Percentiles rank a stretch among this genome's conserved stretches.
phyloP scores from a whole-genome alignment of 345 rosid genomes.

The Lumnitzera littorea region DNA sequence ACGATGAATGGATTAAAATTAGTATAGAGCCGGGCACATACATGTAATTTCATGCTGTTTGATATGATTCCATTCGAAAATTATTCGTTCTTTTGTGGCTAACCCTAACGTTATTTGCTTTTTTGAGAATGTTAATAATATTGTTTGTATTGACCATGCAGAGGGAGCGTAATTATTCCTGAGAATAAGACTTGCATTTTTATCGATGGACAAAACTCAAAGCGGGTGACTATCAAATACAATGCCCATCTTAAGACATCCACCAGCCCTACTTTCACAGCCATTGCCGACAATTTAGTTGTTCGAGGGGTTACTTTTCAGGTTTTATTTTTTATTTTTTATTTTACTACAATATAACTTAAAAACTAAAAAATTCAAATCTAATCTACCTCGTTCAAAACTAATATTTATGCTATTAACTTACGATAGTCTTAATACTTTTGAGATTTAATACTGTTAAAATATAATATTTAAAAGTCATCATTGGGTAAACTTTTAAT shows the following conservation, averaged over 20 bases:
- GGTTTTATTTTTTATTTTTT: slow-evolving; percentile 14
- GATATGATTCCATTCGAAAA: too few relatives aligned
- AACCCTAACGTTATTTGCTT: too few relatives aligned
- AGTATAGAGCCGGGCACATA: slow-evolving; percentile 2
- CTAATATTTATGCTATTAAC: too few relatives aligned
- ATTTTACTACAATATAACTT: too few relatives aligned
- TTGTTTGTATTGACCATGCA: slow-evolving; percentile 3
- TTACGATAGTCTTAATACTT: too few relatives aligned
- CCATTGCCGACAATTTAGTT: slow-evolving; percentile 26
- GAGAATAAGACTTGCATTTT: slow-evolving; percentile 27
- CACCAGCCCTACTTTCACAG: slow-evolving; percentile 37
- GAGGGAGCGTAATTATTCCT: slow-evolving; percentile 39
- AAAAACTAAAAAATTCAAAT: too few relatives aligned
- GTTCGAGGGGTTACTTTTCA: slow-evolving; percentile 35
- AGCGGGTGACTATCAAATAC: slow-evolving; percentile 21
- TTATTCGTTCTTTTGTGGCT: background rate
- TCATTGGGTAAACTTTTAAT: too few relatives aligned
- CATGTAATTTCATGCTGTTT: background rate
- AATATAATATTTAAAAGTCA: too few relatives aligned
- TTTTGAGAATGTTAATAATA: too few relatives aligned
- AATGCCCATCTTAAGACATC: slow-evolving; percentile 24
- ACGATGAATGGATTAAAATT: slow-evolving; percentile 8
- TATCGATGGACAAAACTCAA: slow-evolving; percentile 29
- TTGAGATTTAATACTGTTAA: too few relatives aligned
- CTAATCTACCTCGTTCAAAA: too few relatives aligned